Conservation (phyloP, 768 basidiomycete genomes). For the Peribolospora baueri region DNA sequence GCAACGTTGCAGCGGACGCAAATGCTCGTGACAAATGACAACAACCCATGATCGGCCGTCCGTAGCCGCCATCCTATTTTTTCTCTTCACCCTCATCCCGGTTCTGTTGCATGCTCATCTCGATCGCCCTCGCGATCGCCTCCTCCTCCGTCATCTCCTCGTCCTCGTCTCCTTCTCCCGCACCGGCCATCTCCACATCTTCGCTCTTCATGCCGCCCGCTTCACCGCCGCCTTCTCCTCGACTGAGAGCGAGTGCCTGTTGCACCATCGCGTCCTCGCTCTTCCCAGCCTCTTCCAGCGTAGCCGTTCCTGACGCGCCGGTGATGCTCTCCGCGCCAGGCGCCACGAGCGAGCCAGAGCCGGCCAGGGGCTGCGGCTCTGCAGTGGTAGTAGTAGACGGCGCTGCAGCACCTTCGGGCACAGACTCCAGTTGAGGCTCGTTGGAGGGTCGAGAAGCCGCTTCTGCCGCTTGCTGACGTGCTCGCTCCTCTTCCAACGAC, state of each 20-base stretch:
- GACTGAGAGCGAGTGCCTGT: slow-evolving; percentile 44
- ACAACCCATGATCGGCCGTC: too few relatives aligned
- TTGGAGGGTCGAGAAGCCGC: background rate
- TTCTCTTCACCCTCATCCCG: slow-evolving; percentile 12
- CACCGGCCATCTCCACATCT: slow-evolving; percentile 18
- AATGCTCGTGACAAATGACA: too few relatives aligned
- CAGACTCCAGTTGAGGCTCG: background rate
- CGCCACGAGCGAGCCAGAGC: slow-evolving; percentile 18
- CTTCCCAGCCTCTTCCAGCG: slow-evolving; percentile 23
- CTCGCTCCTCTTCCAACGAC: slow-evolving; percentile 87
- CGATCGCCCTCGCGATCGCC: slow-evolving; percentile 70
- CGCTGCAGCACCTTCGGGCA: slow-evolving; percentile 25
- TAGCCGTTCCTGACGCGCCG: slow-evolving; percentile 7
- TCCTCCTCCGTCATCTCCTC: slow-evolving; percentile 60
- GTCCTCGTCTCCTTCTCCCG: slow-evolving; percentile 25
- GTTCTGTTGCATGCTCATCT: slow-evolving; percentile 47
- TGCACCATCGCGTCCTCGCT: slow-evolving; percentile 59
- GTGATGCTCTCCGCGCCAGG: slow-evolving; percentile 10
- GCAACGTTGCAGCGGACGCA: too few relatives aligned
- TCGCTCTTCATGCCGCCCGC: slow-evolving; percentile 27
- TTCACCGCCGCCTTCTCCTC: slow-evolving; percentile 7
- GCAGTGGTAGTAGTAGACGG: slow-evolving; percentile 19
- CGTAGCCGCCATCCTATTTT: slow-evolving; percentile 7
- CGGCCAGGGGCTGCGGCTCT: slow-evolving; percentile 19
- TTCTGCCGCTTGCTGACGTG: slow-evolving; percentile 24